Conservation (phyloP, 805 yeast genomes). For the Deakozyma indianensis region DNA sequence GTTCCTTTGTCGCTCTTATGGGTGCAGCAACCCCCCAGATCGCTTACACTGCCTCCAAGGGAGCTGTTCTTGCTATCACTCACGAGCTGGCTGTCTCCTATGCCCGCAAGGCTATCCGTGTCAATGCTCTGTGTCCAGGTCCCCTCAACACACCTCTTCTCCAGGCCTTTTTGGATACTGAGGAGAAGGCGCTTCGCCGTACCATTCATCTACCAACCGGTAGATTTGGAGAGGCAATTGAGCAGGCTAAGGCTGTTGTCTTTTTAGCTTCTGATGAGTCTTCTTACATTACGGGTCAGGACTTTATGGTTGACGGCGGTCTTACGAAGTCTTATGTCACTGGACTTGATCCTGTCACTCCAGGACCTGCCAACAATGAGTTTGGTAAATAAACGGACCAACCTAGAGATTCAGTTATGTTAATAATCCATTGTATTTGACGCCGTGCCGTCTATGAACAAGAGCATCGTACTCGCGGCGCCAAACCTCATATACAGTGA, state of each 20-base stretch:
- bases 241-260: constrained; percentile 44
- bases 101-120: constrained; percentile 40
- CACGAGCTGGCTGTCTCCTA: constrained; percentile 40
- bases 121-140: constrained; percentile 45
- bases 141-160: constrained; percentile 49
- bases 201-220: constrained; percentile 34
- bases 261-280: constrained; percentile 39
- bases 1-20: constrained; percentile 23
- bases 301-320: constrained; percentile 47
- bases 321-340: constrained; percentile 20
- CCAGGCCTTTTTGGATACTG: constrained; percentile 36
- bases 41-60: constrained; percentile 26
- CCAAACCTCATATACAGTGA: no score
- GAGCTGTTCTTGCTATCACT: constrained; percentile 24
- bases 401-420: no score
- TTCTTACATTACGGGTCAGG: constrained; percentile 45
- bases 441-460: no score
- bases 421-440: no score
- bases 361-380: constrained; percentile 15
- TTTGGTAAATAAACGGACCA: constrained; percentile 17
- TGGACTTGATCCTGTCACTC: constrained; percentile 12
- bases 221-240: constrained; percentile 52
- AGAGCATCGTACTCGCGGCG: no score
- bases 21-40: constrained; percentile 27
- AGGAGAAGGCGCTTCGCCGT: constrained; percentile 33